Evolutionary conservation across 129 eudicot genomes (phyloP).

Genomic region (Escallonia herrerae): DNA sequence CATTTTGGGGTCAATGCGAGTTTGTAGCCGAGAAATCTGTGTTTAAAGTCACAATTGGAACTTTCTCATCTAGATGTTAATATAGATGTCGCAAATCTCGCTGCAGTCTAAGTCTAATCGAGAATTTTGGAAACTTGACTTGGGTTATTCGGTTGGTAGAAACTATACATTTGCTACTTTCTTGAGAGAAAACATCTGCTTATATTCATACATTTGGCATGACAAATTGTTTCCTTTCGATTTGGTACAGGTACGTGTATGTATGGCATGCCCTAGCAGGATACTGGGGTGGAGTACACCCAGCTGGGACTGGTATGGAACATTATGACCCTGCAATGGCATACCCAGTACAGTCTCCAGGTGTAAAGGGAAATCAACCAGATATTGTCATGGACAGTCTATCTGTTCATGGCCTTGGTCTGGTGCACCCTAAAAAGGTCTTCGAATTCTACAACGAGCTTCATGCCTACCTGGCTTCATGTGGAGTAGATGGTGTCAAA

Average conservation of each 20-base stretch:
- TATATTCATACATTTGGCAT: neutral
- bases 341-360: conserved; percentile 83
- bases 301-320: conserved; percentile 64
- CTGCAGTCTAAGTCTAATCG: neutral
- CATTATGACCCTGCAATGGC: conserved; percentile 69
- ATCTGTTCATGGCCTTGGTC: conserved; percentile 74
- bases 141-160: neutral
- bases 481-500: conserved; percentile 97
- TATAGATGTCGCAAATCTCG: no score
- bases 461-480: conserved; percentile 80
- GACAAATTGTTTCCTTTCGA: neutral
- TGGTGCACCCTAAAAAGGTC: conserved; percentile 83
- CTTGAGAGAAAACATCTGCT: neutral
- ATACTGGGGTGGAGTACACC: conserved; percentile 98
- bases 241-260: conserved; percentile 54
- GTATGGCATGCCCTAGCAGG: conserved; percentile 97
- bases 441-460: conserved; percentile 80
- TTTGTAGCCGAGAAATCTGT: no score
- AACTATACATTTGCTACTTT: no score
- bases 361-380: conserved; percentile 79
- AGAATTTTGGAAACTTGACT: neutral
- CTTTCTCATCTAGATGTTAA: no score
- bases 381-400: conserved; percentile 94
- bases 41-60: no score
- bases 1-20: no score